A percentile compares a stretch with the other conserved stretches of the same genome.
Evolutionary conservation across 768 basidiomycete species (phyloP).

Genomic region (Mycena amicta): DNA sequence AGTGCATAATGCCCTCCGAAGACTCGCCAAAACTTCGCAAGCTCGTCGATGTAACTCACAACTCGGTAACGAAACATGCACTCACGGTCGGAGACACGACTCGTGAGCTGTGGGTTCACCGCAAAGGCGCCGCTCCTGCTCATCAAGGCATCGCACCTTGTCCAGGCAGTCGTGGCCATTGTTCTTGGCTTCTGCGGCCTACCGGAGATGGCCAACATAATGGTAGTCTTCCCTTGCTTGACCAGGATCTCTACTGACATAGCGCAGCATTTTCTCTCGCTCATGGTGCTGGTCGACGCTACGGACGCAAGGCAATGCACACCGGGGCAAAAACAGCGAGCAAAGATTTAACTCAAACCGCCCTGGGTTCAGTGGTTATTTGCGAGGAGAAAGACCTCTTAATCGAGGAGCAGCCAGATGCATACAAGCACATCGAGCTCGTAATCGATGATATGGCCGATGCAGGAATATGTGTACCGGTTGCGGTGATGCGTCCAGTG

Average conservation of each 20-base stretch:
- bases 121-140: constrained; percentile 43
- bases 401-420: constrained; percentile 41
- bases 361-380: constrained; percentile 38
- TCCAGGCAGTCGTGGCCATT: constrained; percentile 43
- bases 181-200: constrained; percentile 37
- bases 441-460: constrained; percentile 41
- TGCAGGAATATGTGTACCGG: constrained; percentile 29
- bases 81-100: constrained; percentile 22
- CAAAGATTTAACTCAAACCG: constrained; percentile 32
- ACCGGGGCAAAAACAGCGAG: constrained; percentile 32
- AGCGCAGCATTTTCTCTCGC: constrained; percentile 39
- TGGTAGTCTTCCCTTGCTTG: no score
- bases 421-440: constrained; percentile 38
- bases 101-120: constrained; percentile 36
- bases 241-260: no score
- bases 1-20: constrained; percentile 30
- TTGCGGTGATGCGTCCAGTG: constrained; percentile 35
- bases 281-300: constrained; percentile 40
- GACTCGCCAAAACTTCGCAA: constrained; percentile 24
- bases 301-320: constrained; percentile 36
- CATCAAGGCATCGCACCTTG: constrained; percentile 37
- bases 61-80: constrained; percentile 34
- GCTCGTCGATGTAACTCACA: constrained; percentile 41
- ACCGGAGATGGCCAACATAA: constrained; percentile 38
- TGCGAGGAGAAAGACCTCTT: constrained; percentile 39